A percentile compares a stretch with the other conserved stretches of the same genome.
Conservation (phyloP, 805 yeast genomes). For the Starmerella tilneyi region DNA sequence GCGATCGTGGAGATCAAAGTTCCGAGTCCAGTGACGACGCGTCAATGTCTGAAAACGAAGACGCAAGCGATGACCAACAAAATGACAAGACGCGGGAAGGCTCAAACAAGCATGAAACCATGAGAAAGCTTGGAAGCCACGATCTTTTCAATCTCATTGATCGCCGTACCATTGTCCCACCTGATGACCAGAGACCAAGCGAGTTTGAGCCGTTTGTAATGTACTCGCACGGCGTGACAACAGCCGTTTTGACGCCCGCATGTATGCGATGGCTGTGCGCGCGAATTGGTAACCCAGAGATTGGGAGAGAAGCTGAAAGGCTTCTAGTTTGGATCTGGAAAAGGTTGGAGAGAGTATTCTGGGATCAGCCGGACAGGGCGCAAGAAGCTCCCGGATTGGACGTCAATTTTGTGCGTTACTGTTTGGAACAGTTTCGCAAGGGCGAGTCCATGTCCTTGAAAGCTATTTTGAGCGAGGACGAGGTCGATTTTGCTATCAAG, state of each 20-base stretch:
- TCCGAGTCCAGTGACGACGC: no score
- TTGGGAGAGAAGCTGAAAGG: slow-evolving; percentile 15
- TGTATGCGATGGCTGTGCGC: slow-evolving; percentile 20
- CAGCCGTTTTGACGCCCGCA: slow-evolving; percentile 14
- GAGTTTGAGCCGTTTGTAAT: slow-evolving; percentile 14
- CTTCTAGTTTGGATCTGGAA: slow-evolving; percentile 15
- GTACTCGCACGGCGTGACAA: slow-evolving; percentile 21
- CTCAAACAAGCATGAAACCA: no score
- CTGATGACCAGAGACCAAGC: slow-evolving; percentile 1
- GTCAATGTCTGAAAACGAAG: no score
- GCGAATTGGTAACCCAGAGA: slow-evolving; percentile 15
- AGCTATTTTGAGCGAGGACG: slow-evolving; percentile 10
- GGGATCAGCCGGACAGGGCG: neutral
- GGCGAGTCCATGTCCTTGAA: slow-evolving; percentile 1
- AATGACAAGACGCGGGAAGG: no score
- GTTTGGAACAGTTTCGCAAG: slow-evolving; percentile 2
- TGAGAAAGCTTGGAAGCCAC: no score
- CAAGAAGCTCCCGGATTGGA: slow-evolving; percentile 8
- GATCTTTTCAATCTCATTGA: slow-evolving; percentile 13
- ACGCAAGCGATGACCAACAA: no score
- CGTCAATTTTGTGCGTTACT: slow-evolving; percentile 5
- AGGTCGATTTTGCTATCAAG: slow-evolving; percentile 5
- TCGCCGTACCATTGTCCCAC: slow-evolving; percentile 13
- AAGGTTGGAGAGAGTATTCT: slow-evolving; percentile 1
- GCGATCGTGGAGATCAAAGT: no score